phyloP scores from a whole-genome alignment of 768 basidiomycete genomes.

The Leccinum ochraceum region DNA sequence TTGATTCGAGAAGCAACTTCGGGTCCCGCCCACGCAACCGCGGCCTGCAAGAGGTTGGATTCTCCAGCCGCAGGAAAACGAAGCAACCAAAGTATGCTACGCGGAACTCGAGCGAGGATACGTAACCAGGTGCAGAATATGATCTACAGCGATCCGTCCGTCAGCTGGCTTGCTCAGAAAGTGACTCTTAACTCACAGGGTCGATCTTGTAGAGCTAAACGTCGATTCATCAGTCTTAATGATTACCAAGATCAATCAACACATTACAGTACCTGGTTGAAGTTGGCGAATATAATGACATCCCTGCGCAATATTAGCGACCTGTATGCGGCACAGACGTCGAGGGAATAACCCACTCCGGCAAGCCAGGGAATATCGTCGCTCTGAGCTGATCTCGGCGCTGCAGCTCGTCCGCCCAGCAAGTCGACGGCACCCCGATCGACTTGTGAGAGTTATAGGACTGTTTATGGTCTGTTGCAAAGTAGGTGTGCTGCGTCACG shows the following conservation, averaged over 20 bases:
- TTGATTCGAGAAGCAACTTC: constrained; percentile 46
- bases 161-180: constrained; percentile 1
- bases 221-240: constrained; percentile 10
- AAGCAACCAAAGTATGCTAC: constrained; percentile 53
- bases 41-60: constrained; percentile 42
- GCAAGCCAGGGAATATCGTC: constrained; percentile 45
- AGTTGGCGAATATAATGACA: constrained; percentile 51
- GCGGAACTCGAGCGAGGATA: constrained; percentile 43
- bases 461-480: constrained; percentile 53
- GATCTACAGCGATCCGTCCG: constrained; percentile 22
- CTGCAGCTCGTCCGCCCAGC: constrained; percentile 42
- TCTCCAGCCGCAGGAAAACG: constrained; percentile 52
- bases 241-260: constrained; percentile 2
- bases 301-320: constrained; percentile 31
- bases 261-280: constrained; percentile 44
- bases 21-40: constrained; percentile 44
- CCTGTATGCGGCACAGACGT: background rate
- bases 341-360: constrained; percentile 32
- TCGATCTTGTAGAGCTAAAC: constrained; percentile 48
- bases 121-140: constrained; percentile 52
- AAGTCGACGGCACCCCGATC: constrained; percentile 14
- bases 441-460: constrained; percentile 32
- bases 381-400: constrained; percentile 40
- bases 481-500: constrained; percentile 43
- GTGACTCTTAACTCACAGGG: constrained; percentile 29